Conservation (phyloP, 2,329 filamentous ascomycete genomes). For the Amauroascus verrucosus region DNA sequence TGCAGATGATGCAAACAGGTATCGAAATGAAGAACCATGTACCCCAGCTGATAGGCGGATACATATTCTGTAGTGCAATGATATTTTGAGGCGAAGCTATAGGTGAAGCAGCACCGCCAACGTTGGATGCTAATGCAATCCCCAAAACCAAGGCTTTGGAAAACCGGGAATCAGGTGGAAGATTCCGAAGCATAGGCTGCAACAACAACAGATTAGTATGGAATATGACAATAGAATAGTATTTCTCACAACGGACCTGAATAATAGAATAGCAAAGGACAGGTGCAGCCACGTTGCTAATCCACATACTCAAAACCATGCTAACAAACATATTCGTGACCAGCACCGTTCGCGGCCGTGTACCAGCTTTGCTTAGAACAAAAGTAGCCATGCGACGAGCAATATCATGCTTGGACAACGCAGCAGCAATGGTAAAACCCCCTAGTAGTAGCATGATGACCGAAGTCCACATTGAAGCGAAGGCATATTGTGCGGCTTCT, state of each 20-base stretch:
- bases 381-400: conserved; percentile 96
- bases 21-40: conserved; percentile 96
- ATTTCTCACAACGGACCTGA: conserved; percentile 46
- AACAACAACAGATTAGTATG: background rate
- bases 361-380: conserved; percentile 90
- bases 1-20: conserved; percentile 80
- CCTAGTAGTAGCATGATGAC: conserved; percentile 97
- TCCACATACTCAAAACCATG: conserved; percentile 97
- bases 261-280: conserved; percentile 97
- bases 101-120: conserved; percentile 90
- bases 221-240: background rate
- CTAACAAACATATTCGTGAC: conserved; percentile 98
- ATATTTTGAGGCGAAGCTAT: conserved; percentile 98
- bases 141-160: conserved; percentile 91
- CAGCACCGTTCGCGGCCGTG: conserved; percentile 75
- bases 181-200: conserved; percentile 83
- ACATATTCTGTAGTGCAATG: conserved; percentile 92
- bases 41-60: conserved; percentile 80
- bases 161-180: conserved; percentile 83
- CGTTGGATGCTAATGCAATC: conserved; percentile 88
- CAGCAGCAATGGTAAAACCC: conserved; percentile 90
- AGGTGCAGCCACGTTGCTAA: conserved; percentile 93
- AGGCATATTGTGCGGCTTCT: conserved; percentile 71
- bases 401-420: conserved; percentile 92
- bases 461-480: conserved; percentile 96